These are phyloP conservation scores for Porphyrellus cyaneotinctus DNA, from an alignment of 768 basidiomycete species.

Conservation along the genomic window DNA sequence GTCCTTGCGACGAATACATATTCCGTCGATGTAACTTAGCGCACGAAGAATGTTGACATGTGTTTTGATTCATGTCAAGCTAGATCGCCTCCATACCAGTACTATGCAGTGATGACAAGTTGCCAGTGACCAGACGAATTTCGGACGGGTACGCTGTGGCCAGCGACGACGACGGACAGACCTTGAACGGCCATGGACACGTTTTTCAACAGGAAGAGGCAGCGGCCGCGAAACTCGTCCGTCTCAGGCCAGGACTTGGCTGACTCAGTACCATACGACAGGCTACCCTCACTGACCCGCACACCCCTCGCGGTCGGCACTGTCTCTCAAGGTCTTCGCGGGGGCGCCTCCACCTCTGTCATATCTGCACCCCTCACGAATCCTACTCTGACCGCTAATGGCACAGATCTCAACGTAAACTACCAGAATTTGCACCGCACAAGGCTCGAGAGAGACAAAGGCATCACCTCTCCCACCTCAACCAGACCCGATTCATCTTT, in stretches of 20 bases:
- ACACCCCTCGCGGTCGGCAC: conserved; percentile 58
- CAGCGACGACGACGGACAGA: conserved; percentile 13
- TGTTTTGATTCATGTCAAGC: conserved; percentile 17
- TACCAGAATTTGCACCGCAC: conserved; percentile 45
- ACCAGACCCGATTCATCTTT: conserved; percentile 50
- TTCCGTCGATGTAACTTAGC: background rate
- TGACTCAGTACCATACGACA: conserved; percentile 74
- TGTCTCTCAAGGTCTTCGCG: conserved; percentile 52
- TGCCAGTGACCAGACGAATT: conserved; percentile 3
- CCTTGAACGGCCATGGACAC: conserved; percentile 50
- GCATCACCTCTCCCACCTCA: conserved; percentile 22
- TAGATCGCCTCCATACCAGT: background rate
- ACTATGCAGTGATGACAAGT: conserved; percentile 6
- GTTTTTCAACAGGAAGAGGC: conserved; percentile 63
- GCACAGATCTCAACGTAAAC: conserved; percentile 71
- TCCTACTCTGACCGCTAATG: conserved; percentile 66
- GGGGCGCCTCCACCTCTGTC: conserved; percentile 23
- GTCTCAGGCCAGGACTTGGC: conserved; percentile 56
- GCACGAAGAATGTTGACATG: conserved; percentile 17
- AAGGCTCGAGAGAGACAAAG: conserved; percentile 52
- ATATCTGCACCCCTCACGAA: conserved; percentile 87
- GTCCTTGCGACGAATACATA: conserved; percentile 25
- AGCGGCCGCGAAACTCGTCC: conserved; percentile 57
- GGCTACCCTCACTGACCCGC: conserved; percentile 47
- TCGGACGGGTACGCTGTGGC: conserved; percentile 7